Conservation (phyloP, 805 yeast genomes). For the Scheffersomyces ergatensis region DNA sequence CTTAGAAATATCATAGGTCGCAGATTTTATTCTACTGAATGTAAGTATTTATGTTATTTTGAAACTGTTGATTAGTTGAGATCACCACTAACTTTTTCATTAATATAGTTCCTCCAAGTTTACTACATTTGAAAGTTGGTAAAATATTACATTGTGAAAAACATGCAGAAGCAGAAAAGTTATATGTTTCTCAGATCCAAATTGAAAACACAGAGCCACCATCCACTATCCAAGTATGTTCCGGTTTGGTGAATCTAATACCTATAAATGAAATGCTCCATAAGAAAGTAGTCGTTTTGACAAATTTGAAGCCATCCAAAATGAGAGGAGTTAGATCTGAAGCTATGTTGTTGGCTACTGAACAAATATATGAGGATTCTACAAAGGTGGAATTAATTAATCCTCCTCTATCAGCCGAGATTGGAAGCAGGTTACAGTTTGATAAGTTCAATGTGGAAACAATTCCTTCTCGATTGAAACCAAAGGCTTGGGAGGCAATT, state of each 20-base stretch:
- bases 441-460: slow-evolving; percentile 3
- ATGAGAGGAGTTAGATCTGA: slow-evolving; percentile 62
- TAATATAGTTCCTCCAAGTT: slow-evolving; percentile 14
- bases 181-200: slow-evolving; percentile 54
- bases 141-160: slow-evolving; percentile 39
- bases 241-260: slow-evolving; percentile 53
- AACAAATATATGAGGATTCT: slow-evolving; percentile 13
- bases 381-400: slow-evolving; percentile 42
- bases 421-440: slow-evolving; percentile 44
- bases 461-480: slow-evolving; percentile 24
- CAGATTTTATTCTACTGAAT: neutral
- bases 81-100: neutral
- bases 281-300: slow-evolving; percentile 49
- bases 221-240: slow-evolving; percentile 46
- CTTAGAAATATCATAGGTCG: neutral
- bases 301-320: slow-evolving; percentile 59
- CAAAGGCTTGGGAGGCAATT: slow-evolving; percentile 33
- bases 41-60: neutral
- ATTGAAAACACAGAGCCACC: slow-evolving; percentile 10
- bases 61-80: neutral
- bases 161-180: slow-evolving; percentile 59
- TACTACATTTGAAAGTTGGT: slow-evolving; percentile 43
- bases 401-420: slow-evolving; percentile 37
- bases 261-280: slow-evolving; percentile 35
- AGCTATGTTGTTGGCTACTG: slow-evolving; percentile 70